A percentile compares a stretch with the other conserved stretches of the same genome.
These are phyloP conservation scores for Stemphylium vesicarium DNA, from an alignment of 2,329 filamentous ascomycete genomes.

Conservation along the genomic window DNA sequence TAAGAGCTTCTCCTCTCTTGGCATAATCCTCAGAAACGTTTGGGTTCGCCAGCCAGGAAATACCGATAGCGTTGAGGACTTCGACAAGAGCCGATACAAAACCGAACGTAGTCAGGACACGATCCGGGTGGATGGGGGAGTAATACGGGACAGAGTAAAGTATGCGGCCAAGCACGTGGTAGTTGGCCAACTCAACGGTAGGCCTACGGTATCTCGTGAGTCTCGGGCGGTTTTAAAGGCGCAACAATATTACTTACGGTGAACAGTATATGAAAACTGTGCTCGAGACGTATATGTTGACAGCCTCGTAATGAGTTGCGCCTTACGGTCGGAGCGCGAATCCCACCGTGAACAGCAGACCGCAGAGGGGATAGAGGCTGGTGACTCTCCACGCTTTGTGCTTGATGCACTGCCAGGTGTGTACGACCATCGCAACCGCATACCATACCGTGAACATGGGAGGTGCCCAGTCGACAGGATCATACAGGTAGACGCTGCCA, in stretches of 20 bases:
- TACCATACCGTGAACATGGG: conserved; percentile 59
- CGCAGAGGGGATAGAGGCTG: conserved; percentile 59
- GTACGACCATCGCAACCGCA: conserved; percentile 50
- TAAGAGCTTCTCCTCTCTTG: conserved; percentile 51
- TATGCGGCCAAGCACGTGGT: conserved; percentile 63
- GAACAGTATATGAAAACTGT: conserved; percentile 42
- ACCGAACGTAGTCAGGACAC: conserved; percentile 64
- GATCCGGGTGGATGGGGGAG: conserved; percentile 62
- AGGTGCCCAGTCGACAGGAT: conserved; percentile 59
- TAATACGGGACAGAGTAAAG: conserved; percentile 66
- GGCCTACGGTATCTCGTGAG: conserved; percentile 10
- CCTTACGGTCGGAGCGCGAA: conserved; percentile 62
- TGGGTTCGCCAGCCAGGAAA: conserved; percentile 50
- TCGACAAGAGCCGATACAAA: conserved; percentile 58
- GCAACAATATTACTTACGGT: conserved; percentile 31
- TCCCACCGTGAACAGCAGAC: conserved; percentile 60
- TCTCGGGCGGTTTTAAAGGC: too few species aligned
- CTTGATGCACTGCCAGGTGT: conserved; percentile 61
- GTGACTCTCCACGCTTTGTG: conserved; percentile 63
- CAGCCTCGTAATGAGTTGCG: conserved; percentile 56
- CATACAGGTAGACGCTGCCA: conserved; percentile 49
- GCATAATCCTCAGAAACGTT: conserved; percentile 39
- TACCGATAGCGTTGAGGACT: conserved; percentile 57
- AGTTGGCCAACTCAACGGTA: conserved; percentile 56
- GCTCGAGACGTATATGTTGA: conserved; percentile 47